A percentile compares a stretch with the other conserved stretches of the same genome.
These are phyloP conservation scores for Penicillium desertorum DNA, from an alignment of 495 filamentous ascomycete genomes.

Conservation along the genomic window DNA sequence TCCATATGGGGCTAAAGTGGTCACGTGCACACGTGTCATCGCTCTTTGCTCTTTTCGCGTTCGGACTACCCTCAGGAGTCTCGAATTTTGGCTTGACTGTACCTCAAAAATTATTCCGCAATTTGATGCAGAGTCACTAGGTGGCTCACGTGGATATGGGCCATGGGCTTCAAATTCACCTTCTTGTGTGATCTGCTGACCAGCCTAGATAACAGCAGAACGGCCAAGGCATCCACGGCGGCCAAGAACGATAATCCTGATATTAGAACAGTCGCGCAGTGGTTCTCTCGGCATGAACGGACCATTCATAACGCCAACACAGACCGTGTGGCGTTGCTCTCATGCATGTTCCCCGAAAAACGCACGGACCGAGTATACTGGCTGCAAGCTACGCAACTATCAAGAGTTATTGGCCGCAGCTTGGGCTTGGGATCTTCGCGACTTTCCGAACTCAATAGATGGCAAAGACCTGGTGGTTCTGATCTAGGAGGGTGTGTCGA, in stretches of 20 bases:
- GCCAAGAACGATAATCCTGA: slow-evolving; percentile 34
- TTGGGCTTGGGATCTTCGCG: slow-evolving; percentile 60
- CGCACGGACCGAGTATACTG: slow-evolving; percentile 73
- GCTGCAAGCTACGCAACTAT: slow-evolving; percentile 59
- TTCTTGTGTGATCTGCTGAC: slow-evolving; percentile 62
- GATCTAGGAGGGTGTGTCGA: slow-evolving; percentile 73
- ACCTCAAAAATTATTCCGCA: not conserved
- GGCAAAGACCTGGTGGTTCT: slow-evolving; percentile 53
- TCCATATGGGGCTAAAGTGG: not conserved
- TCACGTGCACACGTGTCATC: slow-evolving; percentile 38
- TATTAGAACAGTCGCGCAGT: slow-evolving; percentile 47
- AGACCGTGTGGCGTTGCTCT: slow-evolving; percentile 61
- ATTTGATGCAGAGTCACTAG: not conserved
- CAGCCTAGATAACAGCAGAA: slow-evolving; percentile 46
- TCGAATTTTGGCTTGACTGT: not conserved
- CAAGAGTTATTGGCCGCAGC: slow-evolving; percentile 61
- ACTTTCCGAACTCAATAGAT: slow-evolving; percentile 60
- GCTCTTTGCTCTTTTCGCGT: slow-evolving; percentile 6
- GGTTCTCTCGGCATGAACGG: slow-evolving; percentile 59
- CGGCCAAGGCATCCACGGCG: slow-evolving; percentile 39
- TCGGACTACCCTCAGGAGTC: not conserved
- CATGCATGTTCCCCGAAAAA: slow-evolving; percentile 70
- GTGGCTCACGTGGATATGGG: not conserved
- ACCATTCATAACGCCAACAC: slow-evolving; percentile 52
- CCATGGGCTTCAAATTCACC: slow-evolving; percentile 63